Percentiles rank a stretch among this genome's conserved stretches.
Conservation (phyloP, 805 yeast species). For the Ogataea naganishii region DNA sequence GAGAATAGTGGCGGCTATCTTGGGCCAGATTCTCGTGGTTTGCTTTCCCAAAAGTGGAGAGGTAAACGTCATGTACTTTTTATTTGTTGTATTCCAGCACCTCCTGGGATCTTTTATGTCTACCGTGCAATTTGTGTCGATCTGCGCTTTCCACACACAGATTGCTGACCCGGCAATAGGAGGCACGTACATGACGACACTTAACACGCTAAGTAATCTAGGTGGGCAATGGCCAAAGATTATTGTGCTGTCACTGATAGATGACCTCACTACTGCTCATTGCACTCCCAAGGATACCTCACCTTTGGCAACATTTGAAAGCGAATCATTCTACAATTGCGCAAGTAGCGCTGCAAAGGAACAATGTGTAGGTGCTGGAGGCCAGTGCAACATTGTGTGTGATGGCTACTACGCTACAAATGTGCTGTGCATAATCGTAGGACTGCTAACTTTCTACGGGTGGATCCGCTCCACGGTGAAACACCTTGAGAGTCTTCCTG, state of each 20-base stretch:
- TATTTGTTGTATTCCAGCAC: slow-evolving; percentile 75
- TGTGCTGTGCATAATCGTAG: slow-evolving; percentile 58
- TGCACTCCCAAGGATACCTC: slow-evolving; percentile 33
- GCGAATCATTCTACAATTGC: slow-evolving; percentile 21
- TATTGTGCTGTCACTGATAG: slow-evolving; percentile 73
- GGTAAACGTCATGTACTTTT: slow-evolving; percentile 47
- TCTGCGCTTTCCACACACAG: slow-evolving; percentile 90
- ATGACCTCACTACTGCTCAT: slow-evolving; percentile 57
- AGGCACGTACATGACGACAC: slow-evolving; percentile 95
- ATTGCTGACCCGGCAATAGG: slow-evolving; percentile 95
- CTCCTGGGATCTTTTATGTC: slow-evolving; percentile 84
- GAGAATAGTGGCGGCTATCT: slow-evolving; percentile 60
- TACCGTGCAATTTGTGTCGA: slow-evolving; percentile 90
- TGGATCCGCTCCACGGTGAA: slow-evolving; percentile 60
- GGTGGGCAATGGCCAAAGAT: slow-evolving; percentile 98
- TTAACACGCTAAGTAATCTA: slow-evolving; percentile 83
- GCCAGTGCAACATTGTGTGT: slow-evolving; percentile 39
- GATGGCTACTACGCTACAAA: slow-evolving; percentile 89
- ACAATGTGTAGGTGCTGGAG: slow-evolving; percentile 45
- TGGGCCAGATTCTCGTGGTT: slow-evolving; percentile 68
- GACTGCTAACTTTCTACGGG: slow-evolving; percentile 50
- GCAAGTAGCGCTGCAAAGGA: slow-evolving; percentile 28
- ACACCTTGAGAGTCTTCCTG: slow-evolving; percentile 64
- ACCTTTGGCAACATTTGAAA: slow-evolving; percentile 8
- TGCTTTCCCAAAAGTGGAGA: slow-evolving; percentile 53